Conservation (phyloP, 106 monocot species). For the Hemerocallis citrina region DNA sequence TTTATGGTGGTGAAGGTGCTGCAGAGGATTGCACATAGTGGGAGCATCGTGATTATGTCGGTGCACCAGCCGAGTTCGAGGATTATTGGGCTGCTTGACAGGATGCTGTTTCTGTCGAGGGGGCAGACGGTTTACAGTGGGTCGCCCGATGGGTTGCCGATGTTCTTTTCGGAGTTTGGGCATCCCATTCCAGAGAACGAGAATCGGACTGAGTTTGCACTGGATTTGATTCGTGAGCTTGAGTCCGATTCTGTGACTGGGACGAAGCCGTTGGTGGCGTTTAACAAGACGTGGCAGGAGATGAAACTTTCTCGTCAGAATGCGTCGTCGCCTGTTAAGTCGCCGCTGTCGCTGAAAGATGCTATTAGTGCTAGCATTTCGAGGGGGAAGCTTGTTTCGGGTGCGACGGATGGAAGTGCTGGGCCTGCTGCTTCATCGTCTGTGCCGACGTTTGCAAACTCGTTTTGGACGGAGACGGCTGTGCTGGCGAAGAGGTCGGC, state of each 20-base stretch:
- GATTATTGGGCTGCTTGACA: slow-evolving; percentile 68
- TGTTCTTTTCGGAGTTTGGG: slow-evolving; percentile 72
- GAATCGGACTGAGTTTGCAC: slow-evolving; percentile 76
- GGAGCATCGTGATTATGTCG: slow-evolving; percentile 84
- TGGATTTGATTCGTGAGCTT: slow-evolving; percentile 74
- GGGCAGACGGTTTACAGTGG: slow-evolving; percentile 66
- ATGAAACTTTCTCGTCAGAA: neutral
- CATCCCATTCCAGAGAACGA: slow-evolving; percentile 78
- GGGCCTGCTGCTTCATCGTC: neutral
- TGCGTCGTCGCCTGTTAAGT: neutral
- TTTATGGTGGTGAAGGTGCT: slow-evolving; percentile 92
- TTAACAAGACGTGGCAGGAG: slow-evolving; percentile 38
- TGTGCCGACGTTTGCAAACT: slow-evolving; percentile 65
- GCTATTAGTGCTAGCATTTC: slow-evolving; percentile 85
- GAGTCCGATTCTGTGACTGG: slow-evolving; percentile 31
- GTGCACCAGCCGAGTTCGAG: slow-evolving; percentile 90
- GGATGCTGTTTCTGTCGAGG: slow-evolving; percentile 67
- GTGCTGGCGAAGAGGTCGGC: slow-evolving; percentile 40
- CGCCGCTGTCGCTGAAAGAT: slow-evolving; percentile 41
- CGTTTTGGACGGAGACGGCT: slow-evolving; percentile 56
- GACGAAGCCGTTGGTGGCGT: slow-evolving; percentile 47
- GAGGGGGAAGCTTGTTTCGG: slow-evolving; percentile 78
- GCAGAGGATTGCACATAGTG: slow-evolving; percentile 76
- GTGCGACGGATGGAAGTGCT: slow-evolving; percentile 21
- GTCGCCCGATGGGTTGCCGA: slow-evolving; percentile 34